These are phyloP conservation scores for Phytophthora cryptogea DNA, from an alignment of 352 stramenopile species.

Conservation along the genomic window DNA sequence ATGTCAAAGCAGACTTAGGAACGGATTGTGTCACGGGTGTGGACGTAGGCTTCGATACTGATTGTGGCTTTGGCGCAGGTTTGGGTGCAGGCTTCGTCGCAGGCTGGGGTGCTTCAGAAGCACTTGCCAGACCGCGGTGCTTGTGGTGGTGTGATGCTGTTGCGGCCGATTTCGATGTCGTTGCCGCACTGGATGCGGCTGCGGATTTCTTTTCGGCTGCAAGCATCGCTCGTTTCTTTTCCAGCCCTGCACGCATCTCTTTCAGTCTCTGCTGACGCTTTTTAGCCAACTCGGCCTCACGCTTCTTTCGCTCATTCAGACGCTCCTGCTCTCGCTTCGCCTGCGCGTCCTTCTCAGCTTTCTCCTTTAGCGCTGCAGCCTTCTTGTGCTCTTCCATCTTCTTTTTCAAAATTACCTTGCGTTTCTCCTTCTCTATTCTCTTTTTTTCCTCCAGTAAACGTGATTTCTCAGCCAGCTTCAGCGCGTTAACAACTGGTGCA, in stretches of 20 bases:
- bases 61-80: constrained; percentile 13
- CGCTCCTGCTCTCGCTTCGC: constrained; percentile 70
- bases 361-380: constrained; percentile 70
- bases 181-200: constrained; percentile 13
- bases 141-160: constrained; percentile 21
- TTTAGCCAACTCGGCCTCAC: constrained; percentile 64
- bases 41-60: constrained; percentile 8
- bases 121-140: constrained; percentile 27
- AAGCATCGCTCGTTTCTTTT: constrained; percentile 69
- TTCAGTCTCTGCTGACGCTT: constrained; percentile 64
- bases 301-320: constrained; percentile 73
- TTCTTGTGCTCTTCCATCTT: constrained; percentile 81
- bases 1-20: constrained; percentile 10
- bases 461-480: constrained; percentile 76
- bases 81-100: constrained; percentile 22
- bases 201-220: constrained; percentile 47
- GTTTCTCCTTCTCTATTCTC: constrained; percentile 58
- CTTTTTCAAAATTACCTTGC: constrained; percentile 67
- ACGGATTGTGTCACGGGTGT: constrained; percentile 17
- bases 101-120: constrained; percentile 19
- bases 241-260: constrained; percentile 67
- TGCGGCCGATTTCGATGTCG: constrained; percentile 9
- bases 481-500: constrained; percentile 59
- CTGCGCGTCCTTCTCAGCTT: constrained; percentile 68
- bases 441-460: constrained; percentile 74